Evolutionary conservation across 176 grass and related monocot species (phyloP).

Genomic region (Zoysia japonica): DNA sequence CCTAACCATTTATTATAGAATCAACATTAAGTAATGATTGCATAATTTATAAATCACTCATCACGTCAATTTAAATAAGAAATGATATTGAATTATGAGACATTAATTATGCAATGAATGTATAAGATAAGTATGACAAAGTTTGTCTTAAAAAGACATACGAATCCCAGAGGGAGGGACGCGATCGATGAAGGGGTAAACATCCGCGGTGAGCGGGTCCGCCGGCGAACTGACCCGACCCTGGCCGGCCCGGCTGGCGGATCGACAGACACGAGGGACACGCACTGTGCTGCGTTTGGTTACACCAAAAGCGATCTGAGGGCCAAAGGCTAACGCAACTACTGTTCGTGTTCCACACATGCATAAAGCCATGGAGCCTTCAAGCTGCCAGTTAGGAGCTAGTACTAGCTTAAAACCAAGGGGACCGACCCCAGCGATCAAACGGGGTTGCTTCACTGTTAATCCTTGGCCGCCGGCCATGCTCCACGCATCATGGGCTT

Average conservation of each 20-base stretch:
- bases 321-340: slow-evolving; percentile 40
- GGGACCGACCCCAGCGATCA: slow-evolving; percentile 11
- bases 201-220: slow-evolving; percentile 3
- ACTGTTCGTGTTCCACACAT: slow-evolving; percentile 46
- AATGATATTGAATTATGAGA: too few relatives aligned
- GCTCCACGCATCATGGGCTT: slow-evolving; percentile 26
- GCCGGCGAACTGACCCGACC: not conserved
- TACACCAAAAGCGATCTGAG: slow-evolving; percentile 55
- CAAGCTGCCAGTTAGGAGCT: slow-evolving; percentile 2
- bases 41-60: too few relatives aligned
- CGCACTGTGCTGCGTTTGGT: slow-evolving; percentile 43
- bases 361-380: slow-evolving; percentile 14
- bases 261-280: slow-evolving; percentile 28
- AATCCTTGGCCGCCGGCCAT: slow-evolving; percentile 11
- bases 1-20: too few relatives aligned
- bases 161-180: too few relatives aligned
- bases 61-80: too few relatives aligned
- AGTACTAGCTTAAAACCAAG: slow-evolving; percentile 40
- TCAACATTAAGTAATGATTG: too few relatives aligned
- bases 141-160: not conserved
- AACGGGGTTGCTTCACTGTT: slow-evolving; percentile 32
- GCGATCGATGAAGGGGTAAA: not conserved
- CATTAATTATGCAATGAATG: too few relatives aligned
- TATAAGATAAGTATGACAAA: not conserved
- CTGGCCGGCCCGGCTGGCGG: not conserved